Evolutionary conservation across 371 early-diverging fungal species (phyloP), one percentile per base, ranked within the genome.

Genomic region (Rhizopus sp.): DNA sequence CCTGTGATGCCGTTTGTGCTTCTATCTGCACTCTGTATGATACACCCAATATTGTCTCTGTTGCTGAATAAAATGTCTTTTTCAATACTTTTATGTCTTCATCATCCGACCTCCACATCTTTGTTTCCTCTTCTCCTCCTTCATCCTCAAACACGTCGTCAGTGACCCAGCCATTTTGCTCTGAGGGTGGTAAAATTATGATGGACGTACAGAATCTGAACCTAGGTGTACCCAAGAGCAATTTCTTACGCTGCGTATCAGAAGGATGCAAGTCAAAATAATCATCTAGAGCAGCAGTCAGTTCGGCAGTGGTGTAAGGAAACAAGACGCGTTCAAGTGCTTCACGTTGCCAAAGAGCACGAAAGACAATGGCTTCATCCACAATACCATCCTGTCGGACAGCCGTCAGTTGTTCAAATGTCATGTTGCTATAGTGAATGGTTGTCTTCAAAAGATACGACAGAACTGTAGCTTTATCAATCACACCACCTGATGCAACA

Each of bases 341-440:
- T 49, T 75, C 68, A 13, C 79, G 59, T 50, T 78, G 79, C 79
- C 79, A 78, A 8, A 78, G 46, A 1, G 79, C 79, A n/a, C 79
- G 68, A 44, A 78, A 78, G 1, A 78, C 79, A 23, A 73, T 68
- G 1, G 65, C 66, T 47, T 78, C 79, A 47, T 78, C 74, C 1
- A 78, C 79, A 57, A 78, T 75, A 3, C 76, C 70, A 42, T 78
- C 79, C 0, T 69, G 64, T 2, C 73, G 66, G 3, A 78, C 79
- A n/a, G 44, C 56, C 1, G 72, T 70, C 8, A 78, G 50, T 34
- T 78, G 79, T 37, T 73, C 76, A 53, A 78, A 78, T 17, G 79
- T 72, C 79, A 78, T 78, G 44, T 78, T 78, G 59, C 76, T 78
- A 35, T 75, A 78, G 15, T 63, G 69, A 7, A 78, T 66, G 0